phyloP scores from a whole-genome alignment of 768 basidiomycete species.

The Fomitopsis serialis region DNA sequence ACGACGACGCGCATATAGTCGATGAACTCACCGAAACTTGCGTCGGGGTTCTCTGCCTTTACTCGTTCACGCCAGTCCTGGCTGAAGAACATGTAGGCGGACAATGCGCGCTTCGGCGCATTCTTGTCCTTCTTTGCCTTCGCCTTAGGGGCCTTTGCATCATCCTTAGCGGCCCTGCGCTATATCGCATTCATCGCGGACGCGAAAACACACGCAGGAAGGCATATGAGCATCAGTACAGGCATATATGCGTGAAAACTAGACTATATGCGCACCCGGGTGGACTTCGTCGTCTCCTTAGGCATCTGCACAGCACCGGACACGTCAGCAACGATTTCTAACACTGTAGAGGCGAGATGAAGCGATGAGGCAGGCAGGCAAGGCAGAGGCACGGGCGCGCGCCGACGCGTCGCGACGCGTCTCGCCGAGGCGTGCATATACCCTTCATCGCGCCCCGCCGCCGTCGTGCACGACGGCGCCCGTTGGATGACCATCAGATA shows the following conservation, averaged over 20 bases:
- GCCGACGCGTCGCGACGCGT: constrained; percentile 20
- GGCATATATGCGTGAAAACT: constrained; percentile 3
- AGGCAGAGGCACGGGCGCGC: constrained; percentile 12
- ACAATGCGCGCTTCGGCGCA: constrained; percentile 87
- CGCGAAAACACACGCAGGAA: constrained; percentile 5
- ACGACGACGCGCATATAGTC: neutral
- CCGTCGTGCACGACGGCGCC: constrained; percentile 12
- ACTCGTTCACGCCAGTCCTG: constrained; percentile 95
- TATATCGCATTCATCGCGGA: constrained; percentile 20
- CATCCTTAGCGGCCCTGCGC: constrained; percentile 76
- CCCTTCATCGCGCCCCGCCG: constrained; percentile 2
- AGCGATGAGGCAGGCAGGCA: constrained; percentile 6
- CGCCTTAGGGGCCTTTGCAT: constrained; percentile 47
- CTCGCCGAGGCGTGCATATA: constrained; percentile 5
- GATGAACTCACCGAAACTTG: constrained; percentile 68
- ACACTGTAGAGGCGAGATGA: constrained; percentile 29
- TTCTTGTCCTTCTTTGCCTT: constrained; percentile 76
- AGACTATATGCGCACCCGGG: constrained; percentile 46
- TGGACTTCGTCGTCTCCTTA: constrained; percentile 64
- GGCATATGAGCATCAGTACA: constrained; percentile 6
- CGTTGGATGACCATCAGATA: constrained; percentile 14
- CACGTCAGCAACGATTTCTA: constrained; percentile 31
- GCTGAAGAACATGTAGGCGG: constrained; percentile 99
- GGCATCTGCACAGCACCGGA: constrained; percentile 56
- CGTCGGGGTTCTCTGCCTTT: constrained; percentile 94